Evolutionary conservation across 2,329 filamentous ascomycete genomes (phyloP).

Genomic region (Alternaria angustiovoidea): DNA sequence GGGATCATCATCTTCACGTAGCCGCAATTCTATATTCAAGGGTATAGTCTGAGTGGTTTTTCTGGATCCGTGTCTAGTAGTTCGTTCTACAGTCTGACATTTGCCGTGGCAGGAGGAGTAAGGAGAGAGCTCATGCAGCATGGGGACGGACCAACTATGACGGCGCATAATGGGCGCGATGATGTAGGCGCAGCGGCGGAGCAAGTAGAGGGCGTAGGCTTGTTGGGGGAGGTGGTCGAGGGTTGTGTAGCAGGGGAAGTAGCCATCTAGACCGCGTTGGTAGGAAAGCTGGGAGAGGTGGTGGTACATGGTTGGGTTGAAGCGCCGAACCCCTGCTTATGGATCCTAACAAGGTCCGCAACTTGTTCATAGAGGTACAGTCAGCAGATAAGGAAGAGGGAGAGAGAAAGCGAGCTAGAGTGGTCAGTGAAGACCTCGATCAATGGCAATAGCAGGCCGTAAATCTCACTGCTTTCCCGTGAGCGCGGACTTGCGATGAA

Average conservation of each 20-base stretch:
- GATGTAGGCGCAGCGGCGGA: slow-evolving; percentile 11
- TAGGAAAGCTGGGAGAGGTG: background rate
- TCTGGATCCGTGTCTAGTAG: background rate
- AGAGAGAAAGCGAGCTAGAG: background rate
- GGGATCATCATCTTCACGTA: background rate
- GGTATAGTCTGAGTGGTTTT: background rate
- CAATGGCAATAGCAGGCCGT: background rate
- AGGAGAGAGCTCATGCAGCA: slow-evolving; percentile 1
- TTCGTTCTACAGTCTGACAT: background rate
- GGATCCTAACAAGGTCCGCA: background rate
- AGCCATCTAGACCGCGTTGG: background rate
- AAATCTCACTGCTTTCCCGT: background rate
- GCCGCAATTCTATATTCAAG: background rate
- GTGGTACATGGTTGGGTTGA: slow-evolving; percentile 2
- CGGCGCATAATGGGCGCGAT: slow-evolving; percentile 5
- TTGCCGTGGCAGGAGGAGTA: background rate
- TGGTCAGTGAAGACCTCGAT: background rate
- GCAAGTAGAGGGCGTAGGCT: background rate
- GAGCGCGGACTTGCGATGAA: background rate
- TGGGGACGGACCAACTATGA: slow-evolving; percentile 10
- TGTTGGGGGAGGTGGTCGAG: background rate
- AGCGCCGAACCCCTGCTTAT: background rate
- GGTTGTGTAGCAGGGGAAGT: background rate
- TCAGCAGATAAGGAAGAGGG: background rate
- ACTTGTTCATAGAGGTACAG: background rate